Percentiles rank a stretch among this genome's conserved stretches.
phyloP scores from a whole-genome alignment of 2,329 filamentous ascomycete genomes.

The Xylariomycetidae sp. region DNA sequence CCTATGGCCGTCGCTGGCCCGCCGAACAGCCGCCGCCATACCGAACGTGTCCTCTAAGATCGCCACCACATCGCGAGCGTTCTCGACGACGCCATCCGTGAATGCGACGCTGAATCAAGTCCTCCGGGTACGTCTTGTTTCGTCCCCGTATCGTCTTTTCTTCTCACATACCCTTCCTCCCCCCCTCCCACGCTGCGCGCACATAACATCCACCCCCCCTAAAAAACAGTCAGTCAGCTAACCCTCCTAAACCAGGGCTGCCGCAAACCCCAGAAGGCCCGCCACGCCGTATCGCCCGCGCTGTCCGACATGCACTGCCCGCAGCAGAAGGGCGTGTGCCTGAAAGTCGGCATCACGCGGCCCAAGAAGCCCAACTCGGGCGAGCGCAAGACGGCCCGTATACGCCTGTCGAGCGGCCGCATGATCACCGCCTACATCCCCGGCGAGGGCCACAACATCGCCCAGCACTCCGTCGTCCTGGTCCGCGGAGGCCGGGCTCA shows the following conservation, averaged over 20 bases:
- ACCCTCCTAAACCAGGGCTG: slow-evolving; percentile 53
- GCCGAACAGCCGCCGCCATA: slow-evolving; percentile 30
- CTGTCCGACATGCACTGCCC: slow-evolving; percentile 65
- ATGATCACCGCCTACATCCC: slow-evolving; percentile 92
- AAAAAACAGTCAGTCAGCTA: too few relatives aligned
- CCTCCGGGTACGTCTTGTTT: slow-evolving; percentile 48
- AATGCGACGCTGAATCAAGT: slow-evolving; percentile 71
- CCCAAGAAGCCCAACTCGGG: slow-evolving; percentile 99
- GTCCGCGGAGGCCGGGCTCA: slow-evolving; percentile 90
- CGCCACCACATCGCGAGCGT: slow-evolving; percentile 31
- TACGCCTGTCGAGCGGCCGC: slow-evolving; percentile 80
- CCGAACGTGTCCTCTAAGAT: slow-evolving; percentile 17
- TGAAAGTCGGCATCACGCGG: slow-evolving; percentile 88
- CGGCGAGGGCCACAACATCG: slow-evolving; percentile 96
- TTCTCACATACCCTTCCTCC: too few relatives aligned
- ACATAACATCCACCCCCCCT: too few relatives aligned
- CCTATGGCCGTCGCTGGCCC: slow-evolving; percentile 23
- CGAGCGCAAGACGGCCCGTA: slow-evolving; percentile 90
- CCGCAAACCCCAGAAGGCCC: slow-evolving; percentile 71
- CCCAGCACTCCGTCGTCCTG: slow-evolving; percentile 96
- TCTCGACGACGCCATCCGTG: slow-evolving; percentile 53
- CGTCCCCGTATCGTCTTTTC: too few relatives aligned
- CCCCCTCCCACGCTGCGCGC: background rate
- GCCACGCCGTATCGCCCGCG: slow-evolving; percentile 84
- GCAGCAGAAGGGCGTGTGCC: slow-evolving; percentile 89